phyloP scores from a whole-genome alignment of 2,329 filamentous ascomycete genomes.

The Helicocarpus griseus region DNA sequence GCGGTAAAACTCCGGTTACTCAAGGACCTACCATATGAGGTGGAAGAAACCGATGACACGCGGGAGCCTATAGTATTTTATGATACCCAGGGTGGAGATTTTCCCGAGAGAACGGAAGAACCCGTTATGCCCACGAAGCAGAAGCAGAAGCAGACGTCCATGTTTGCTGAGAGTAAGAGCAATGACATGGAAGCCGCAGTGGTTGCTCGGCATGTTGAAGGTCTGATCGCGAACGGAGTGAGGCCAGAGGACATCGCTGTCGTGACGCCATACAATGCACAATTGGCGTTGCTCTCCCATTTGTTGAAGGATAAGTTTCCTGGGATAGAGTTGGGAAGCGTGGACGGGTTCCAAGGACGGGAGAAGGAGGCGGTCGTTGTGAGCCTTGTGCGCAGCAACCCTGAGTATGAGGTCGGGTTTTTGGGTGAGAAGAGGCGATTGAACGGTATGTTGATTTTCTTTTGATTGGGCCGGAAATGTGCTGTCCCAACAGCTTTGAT shows the following conservation, averaged over 20 bases:
- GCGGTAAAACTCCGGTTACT: conserved; percentile 66
- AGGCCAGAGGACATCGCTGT: conserved; percentile 79
- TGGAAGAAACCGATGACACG: conserved; percentile 76
- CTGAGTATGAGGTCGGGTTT: conserved; percentile 81
- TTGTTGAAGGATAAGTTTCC: conserved; percentile 72
- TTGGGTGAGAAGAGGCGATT: conserved; percentile 81
- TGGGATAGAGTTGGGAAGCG: conserved; percentile 86
- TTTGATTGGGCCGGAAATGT: not conserved
- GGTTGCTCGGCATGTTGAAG: conserved; percentile 66
- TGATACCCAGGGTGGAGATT: conserved; percentile 92
- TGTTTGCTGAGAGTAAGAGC: conserved; percentile 69
- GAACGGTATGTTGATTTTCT: conserved; percentile 60
- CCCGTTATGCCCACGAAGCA: conserved; percentile 36
- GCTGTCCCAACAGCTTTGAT: not conserved
- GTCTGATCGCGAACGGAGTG: conserved; percentile 70
- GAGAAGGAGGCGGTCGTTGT: conserved; percentile 95
- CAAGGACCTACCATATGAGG: conserved; percentile 65
- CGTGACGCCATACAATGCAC: conserved; percentile 93
- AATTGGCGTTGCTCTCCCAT: conserved; percentile 66
- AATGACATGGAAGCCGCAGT: conserved; percentile 84
- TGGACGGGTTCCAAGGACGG: conserved; percentile 93
- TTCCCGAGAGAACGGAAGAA: conserved; percentile 71
- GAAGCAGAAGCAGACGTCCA: conserved; percentile 36
- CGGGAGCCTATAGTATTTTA: conserved; percentile 82
- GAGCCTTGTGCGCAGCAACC: conserved; percentile 86